phyloP scores from a whole-genome alignment of 1,284 basidiomycete species.

The Agaricales sp. region DNA sequence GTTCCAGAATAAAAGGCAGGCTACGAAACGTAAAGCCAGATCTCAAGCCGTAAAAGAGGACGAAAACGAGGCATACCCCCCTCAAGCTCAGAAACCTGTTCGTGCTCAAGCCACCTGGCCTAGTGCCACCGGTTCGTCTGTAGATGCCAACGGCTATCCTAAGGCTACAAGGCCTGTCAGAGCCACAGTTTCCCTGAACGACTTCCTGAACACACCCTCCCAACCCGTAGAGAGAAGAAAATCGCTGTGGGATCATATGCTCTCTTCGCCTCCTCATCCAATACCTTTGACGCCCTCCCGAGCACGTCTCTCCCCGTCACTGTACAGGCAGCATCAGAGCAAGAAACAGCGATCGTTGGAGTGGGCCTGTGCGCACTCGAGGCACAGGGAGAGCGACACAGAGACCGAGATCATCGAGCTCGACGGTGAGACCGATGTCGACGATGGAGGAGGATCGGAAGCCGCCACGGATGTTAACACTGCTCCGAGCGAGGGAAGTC shows the following conservation, averaged over 20 bases:
- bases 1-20: slow-evolving; percentile 24
- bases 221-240: slow-evolving; percentile 11
- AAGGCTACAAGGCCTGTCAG: neutral
- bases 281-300: slow-evolving; percentile 26
- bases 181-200: neutral
- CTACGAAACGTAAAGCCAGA: slow-evolving; percentile 14
- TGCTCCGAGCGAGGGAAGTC: neutral
- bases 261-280: slow-evolving; percentile 28
- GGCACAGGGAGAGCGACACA: slow-evolving; percentile 11
- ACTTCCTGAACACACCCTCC: neutral
- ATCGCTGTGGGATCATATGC: slow-evolving; percentile 19
- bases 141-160: too few relatives aligned
- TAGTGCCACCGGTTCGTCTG: neutral
- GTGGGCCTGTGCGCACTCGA: slow-evolving; percentile 26
- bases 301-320: slow-evolving; percentile 19
- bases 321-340: slow-evolving; percentile 19
- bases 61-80: slow-evolving; percentile 4
- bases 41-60: slow-evolving; percentile 11
- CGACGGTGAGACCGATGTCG: too few relatives aligned
- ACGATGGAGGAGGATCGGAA: slow-evolving; percentile 16
- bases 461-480: slow-evolving; percentile 18
- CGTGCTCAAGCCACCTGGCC: slow-evolving; percentile 3
- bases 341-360: slow-evolving; percentile 29
- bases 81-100: neutral
- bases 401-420: slow-evolving; percentile 13